Base-by-base conservation (phyloP, 331 rosid species). In the Telfairia occidentalis region DNA sequence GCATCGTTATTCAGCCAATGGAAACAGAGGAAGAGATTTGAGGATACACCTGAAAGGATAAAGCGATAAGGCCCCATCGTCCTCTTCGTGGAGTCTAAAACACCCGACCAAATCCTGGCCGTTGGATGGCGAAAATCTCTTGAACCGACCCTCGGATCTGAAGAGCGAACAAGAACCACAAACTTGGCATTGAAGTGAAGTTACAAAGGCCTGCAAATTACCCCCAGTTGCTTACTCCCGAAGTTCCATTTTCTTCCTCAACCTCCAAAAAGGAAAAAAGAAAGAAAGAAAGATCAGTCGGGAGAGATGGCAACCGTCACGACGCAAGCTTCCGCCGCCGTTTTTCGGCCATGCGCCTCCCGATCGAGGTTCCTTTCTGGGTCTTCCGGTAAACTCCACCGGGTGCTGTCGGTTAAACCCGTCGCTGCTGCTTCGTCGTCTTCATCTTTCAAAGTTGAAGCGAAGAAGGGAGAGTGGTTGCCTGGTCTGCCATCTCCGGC, bases 401-500 rank as follows among this genome's bases (percentile, higher is more conserved):
- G 78, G 4, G 71, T 8, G 28, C 28, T 75, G 16, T 58, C 78
- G 24, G 71, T 75, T 59, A 75, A 75, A 5, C 66, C 78, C 5
- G 64, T 73, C 7, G 23, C 78, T 15, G 23, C 78, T 15, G 38
- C 83, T 28, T 60, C 88, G 18, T 77, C 88, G 5, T 63, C 86
- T 29, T 15, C 77, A 10, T 88, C 96, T 35, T 75, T 90, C 64
- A 90, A 87, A 73, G 90, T 92, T 55, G 81, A 86, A 84, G 98
- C 98, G n/a, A 87, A 81, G 90, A 87, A 92, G 82, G 98, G 98
- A 69, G 92, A 89, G 75, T 92, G 98, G 98, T 19, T 92, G 19
- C 98, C 97, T 0, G 98, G 98, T 29, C 84, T 90, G 84, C 58
- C 97, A 29, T 89, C 98, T 49, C 98, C 98, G 0, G 73, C 13